These are phyloP conservation scores for Oldenlandia corymbosa DNA, from an alignment of 257 asterid genomes.

Conservation along the genomic window DNA sequence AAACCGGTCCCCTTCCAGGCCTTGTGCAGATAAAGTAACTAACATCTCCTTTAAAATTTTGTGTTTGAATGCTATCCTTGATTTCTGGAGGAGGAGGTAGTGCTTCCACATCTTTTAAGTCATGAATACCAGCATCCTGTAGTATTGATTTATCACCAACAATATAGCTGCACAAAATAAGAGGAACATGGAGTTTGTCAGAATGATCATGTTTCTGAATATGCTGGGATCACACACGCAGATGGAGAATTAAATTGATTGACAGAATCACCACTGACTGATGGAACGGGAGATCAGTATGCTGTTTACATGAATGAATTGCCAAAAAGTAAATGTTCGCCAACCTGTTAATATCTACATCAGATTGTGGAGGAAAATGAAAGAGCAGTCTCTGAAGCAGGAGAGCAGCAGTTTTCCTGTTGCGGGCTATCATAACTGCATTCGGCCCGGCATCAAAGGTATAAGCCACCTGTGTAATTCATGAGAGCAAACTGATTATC, in stretches of 20 bases:
- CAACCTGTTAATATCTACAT: conserved; percentile 77
- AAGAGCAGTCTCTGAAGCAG: conserved; percentile 72
- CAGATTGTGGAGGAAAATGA: conserved; percentile 76
- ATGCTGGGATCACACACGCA: neutral
- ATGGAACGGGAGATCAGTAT: neutral
- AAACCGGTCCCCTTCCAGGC: conserved; percentile 70
- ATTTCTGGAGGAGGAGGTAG: conserved; percentile 77
- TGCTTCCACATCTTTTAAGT: conserved; percentile 63
- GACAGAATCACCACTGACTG: neutral
- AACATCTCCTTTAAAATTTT: conserved; percentile 67
- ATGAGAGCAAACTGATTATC: neutral
- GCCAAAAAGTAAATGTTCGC: neutral
- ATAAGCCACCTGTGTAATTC: conserved; percentile 61
- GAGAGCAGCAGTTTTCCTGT: conserved; percentile 61
- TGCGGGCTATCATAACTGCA: conserved; percentile 79
- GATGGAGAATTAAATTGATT: neutral
- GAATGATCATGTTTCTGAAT: neutral
- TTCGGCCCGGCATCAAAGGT: conserved; percentile 98
- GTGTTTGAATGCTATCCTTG: conserved; percentile 43
- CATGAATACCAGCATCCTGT: conserved; percentile 72
- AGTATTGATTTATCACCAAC: conserved; percentile 85
- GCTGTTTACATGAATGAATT: neutral
- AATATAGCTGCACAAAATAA: conserved; percentile 54
- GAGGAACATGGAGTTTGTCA: neutral
- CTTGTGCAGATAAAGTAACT: conserved; percentile 72